Percentiles rank a stretch among this genome's conserved stretches.
These are phyloP conservation scores for Phaffia australis DNA, from an alignment of 768 basidiomycete species.

Conservation along the genomic window DNA sequence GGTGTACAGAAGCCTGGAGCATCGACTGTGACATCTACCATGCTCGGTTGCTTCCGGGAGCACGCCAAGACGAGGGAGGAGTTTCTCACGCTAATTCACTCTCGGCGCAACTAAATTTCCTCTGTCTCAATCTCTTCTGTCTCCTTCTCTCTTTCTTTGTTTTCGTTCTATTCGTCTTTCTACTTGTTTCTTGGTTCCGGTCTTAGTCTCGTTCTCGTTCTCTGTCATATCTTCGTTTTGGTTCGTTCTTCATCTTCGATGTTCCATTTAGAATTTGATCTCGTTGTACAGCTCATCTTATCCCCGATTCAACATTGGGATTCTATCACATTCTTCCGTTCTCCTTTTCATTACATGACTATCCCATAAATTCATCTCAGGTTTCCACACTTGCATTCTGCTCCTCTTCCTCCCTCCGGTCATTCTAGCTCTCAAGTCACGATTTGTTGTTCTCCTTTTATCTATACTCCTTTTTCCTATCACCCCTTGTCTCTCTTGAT, in stretches of 20 bases:
- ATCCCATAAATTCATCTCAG: neutral
- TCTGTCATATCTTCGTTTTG: neutral
- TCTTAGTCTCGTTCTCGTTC: neutral
- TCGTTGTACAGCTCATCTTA: neutral
- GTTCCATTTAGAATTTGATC: too few species aligned
- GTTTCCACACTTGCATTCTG: constrained; percentile 1
- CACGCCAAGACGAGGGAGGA: constrained; percentile 95
- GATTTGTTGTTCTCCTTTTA: too few species aligned
- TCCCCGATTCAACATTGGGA: constrained; percentile 9
- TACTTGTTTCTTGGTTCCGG: too few species aligned
- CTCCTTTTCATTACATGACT: too few species aligned
- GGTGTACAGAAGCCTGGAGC: constrained; percentile 98
- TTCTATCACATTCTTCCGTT: neutral
- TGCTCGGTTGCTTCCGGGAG: constrained; percentile 97
- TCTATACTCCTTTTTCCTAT: too few species aligned
- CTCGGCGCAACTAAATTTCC: neutral
- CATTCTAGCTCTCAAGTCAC: neutral
- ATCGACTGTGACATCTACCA: constrained; percentile 88
- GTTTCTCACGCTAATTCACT: constrained; percentile 36
- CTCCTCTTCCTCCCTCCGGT: neutral
- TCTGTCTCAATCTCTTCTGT: neutral
- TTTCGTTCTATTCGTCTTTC: neutral
- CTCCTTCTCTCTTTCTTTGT: neutral
- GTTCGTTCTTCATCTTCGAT: neutral
- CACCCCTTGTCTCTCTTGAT: too few species aligned